These are phyloP conservation scores for Babesia ovata DNA, from an alignment of 169 alveolate species.

Conservation along the genomic window DNA sequence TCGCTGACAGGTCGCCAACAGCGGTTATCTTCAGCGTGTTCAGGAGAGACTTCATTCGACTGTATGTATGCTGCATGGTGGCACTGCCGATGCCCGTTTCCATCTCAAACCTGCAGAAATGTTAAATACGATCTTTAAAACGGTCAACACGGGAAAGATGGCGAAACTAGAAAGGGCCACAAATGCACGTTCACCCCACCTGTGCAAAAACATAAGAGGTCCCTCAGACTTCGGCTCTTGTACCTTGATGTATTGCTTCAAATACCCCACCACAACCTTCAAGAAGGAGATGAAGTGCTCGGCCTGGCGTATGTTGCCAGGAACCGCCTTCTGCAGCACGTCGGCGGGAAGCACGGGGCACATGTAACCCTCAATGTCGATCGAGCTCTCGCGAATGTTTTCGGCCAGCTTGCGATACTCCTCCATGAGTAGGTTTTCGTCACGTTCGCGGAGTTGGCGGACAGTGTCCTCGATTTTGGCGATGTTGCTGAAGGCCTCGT, in stretches of 20 bases:
- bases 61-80: conserved; percentile 64
- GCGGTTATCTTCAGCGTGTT: conserved; percentile 82
- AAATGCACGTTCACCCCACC: conserved; percentile 70
- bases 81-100: conserved; percentile 37
- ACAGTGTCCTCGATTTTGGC: conserved; percentile 74
- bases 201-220: conserved; percentile 89
- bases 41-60: conserved; percentile 76
- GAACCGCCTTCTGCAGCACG: conserved; percentile 77
- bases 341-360: conserved; percentile 85
- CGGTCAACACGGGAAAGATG: background rate
- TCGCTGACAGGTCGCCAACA: conserved; percentile 80
- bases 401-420: conserved; percentile 52
- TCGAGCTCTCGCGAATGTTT: conserved; percentile 27
- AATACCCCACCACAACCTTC: conserved; percentile 87
- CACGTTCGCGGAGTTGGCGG: conserved; percentile 62
- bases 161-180: background rate
- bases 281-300: conserved; percentile 89
- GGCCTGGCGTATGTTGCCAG: conserved; percentile 92
- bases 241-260: conserved; percentile 86
- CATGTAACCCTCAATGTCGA: conserved; percentile 68
- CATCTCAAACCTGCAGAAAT: conserved; percentile 31
- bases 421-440: conserved; percentile 38
- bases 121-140: background rate
- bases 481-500: conserved; percentile 85
- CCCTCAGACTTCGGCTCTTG: conserved; percentile 88